Conservation (phyloP, 2,329 filamentous ascomycete species). For the Cordyceps tenuipes region DNA sequence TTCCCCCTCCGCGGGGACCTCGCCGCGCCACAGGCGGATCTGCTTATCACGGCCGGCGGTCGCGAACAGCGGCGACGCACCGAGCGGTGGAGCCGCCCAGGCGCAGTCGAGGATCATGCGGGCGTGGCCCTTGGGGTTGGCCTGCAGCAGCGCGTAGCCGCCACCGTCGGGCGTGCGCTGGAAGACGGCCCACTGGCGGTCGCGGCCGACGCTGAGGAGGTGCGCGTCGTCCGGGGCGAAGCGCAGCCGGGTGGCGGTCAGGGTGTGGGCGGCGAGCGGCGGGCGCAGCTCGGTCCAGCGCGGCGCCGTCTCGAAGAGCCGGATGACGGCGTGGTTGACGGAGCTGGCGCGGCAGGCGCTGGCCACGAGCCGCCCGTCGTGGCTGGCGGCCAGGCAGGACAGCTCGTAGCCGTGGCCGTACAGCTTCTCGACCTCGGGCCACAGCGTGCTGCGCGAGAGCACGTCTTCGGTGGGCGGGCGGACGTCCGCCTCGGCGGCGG, state of each 20-base stretch:
- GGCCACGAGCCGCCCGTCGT: constrained; percentile 68
- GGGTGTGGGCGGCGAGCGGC: constrained; percentile 71
- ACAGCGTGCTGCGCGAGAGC: constrained; percentile 81
- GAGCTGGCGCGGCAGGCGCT: constrained; percentile 91
- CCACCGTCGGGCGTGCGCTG: constrained; percentile 33
- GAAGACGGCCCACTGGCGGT: constrained; percentile 87
- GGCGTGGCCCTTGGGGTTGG: constrained; percentile 77
- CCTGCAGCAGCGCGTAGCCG: constrained; percentile 51
- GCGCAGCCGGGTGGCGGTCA: constrained; percentile 74
- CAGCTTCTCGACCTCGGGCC: constrained; percentile 92
- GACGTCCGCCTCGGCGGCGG: constrained; percentile 37
- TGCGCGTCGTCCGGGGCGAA: constrained; percentile 69
- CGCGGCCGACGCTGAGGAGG: constrained; percentile 81
- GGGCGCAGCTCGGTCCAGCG: constrained; percentile 84
- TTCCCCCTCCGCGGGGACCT: constrained; percentile 22
- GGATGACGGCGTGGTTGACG: constrained; percentile 87
- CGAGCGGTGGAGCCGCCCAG: too few relatives aligned
- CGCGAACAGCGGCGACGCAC: constrained; percentile 58
- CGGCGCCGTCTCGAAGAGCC: constrained; percentile 70
- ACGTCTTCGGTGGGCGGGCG: constrained; percentile 85
- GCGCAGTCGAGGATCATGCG: constrained; percentile 86
- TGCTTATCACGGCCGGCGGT: constrained; percentile 87
- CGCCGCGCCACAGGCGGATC: constrained; percentile 60
- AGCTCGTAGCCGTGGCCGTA: constrained; percentile 98
- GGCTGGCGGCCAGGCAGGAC: constrained; percentile 71